These are phyloP conservation scores for Suillus placidus DNA, from an alignment of 768 basidiomycete genomes.

Conservation along the genomic window DNA sequence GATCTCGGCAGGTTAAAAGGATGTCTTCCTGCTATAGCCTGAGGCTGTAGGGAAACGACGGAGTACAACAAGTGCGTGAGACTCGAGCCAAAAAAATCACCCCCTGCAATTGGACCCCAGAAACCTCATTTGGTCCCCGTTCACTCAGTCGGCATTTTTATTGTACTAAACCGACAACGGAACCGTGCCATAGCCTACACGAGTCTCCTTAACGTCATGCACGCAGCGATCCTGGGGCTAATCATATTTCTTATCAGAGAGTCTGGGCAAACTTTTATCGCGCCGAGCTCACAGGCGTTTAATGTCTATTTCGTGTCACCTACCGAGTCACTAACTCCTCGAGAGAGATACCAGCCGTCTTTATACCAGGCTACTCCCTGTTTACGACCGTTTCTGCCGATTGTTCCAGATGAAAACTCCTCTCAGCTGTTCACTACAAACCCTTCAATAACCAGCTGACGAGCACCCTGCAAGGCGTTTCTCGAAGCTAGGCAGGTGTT, in stretches of 20 bases:
- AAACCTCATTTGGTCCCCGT: slow-evolving; percentile 18
- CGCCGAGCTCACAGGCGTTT: not conserved
- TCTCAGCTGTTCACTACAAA: not conserved
- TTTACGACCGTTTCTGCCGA: not conserved
- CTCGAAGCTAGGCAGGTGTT: not conserved
- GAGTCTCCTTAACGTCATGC: not conserved
- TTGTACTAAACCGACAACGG: slow-evolving; percentile 1
- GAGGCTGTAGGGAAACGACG: slow-evolving; percentile 43
- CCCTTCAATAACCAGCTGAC: not conserved
- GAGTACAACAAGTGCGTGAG: slow-evolving; percentile 36
- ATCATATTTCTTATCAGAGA: not conserved
- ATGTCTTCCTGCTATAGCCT: slow-evolving; percentile 37
- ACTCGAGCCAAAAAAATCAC: slow-evolving; percentile 34
- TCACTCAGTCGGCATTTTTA: slow-evolving; percentile 17
- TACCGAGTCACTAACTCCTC: not conserved
- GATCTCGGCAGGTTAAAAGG: slow-evolving; percentile 30
- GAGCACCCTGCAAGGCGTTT: not conserved
- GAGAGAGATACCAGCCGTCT: not conserved
- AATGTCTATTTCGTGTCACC: not conserved
- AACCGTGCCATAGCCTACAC: not conserved
- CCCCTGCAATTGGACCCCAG: slow-evolving; percentile 30
- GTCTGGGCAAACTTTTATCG: not conserved
- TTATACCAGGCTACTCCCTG: not conserved
- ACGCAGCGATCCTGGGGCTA: not conserved
- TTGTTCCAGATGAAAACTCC: not conserved